Evolutionary conservation across 2,329 filamentous ascomycete species (phyloP).

Genomic region (Salinomyces thailandicus): DNA sequence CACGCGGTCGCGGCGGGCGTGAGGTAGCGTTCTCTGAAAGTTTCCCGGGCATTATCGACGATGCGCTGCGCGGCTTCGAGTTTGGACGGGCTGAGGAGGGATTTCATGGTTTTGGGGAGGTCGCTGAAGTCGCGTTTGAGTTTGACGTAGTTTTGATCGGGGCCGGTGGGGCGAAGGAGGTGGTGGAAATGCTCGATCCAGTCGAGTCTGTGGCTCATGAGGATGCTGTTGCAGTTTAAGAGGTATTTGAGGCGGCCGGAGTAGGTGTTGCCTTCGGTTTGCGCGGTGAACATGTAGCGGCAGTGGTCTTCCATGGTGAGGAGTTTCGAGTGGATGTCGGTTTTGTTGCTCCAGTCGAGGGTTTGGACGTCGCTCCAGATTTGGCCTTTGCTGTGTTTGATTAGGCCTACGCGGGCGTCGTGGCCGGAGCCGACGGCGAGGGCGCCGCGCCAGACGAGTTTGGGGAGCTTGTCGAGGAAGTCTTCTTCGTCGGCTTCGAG

Average conservation of each 20-base stretch:
- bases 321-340: slow-evolving; percentile 9
- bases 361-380: slow-evolving; percentile 38
- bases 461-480: slow-evolving; percentile 31
- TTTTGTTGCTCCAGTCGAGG: slow-evolving; percentile 17
- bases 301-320: slow-evolving; percentile 23
- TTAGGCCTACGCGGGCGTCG: slow-evolving; percentile 24
- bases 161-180: slow-evolving; percentile 18
- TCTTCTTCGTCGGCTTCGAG: slow-evolving; percentile 13
- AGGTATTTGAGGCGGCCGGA: slow-evolving; percentile 27
- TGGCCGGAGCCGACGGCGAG: slow-evolving; percentile 12
- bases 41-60: slow-evolving; percentile 18
- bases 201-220: slow-evolving; percentile 20
- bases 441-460: slow-evolving; percentile 42
- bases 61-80: slow-evolving; percentile 14
- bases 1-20: slow-evolving; percentile 23
- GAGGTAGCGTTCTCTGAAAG: slow-evolving; percentile 23
- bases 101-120: slow-evolving; percentile 17
- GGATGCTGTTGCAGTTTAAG: slow-evolving; percentile 24
- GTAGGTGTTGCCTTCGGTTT: slow-evolving; percentile 27
- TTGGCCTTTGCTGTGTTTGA: slow-evolving; percentile 22
- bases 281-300: slow-evolving; percentile 23
- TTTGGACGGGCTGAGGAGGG: slow-evolving; percentile 15
- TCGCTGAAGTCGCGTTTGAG: slow-evolving; percentile 24
- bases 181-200: slow-evolving; percentile 25
- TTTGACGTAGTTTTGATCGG: slow-evolving; percentile 24